phyloP scores from a whole-genome alignment of 441 rosid genomes.

The Pelargonium exstipulatum region DNA sequence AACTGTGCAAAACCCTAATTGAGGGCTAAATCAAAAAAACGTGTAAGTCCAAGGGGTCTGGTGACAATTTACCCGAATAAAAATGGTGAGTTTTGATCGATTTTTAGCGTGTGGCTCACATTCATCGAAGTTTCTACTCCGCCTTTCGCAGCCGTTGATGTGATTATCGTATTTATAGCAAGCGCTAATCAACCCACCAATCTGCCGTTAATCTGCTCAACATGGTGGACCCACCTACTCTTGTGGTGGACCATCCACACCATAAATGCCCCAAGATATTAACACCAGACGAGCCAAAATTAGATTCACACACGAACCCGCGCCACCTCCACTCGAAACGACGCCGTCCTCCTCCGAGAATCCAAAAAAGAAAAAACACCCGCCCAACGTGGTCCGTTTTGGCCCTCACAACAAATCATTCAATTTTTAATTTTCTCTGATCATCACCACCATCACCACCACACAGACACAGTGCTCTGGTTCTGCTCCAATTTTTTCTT shows the following conservation, averaged over 20 bases:
- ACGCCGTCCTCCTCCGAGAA: not conserved
- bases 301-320: not conserved
- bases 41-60: too few species aligned
- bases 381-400: conserved; percentile 35
- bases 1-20: too few species aligned
- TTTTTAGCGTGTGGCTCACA: not conserved
- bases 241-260: not conserved
- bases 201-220: not conserved
- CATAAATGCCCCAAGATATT: not conserved
- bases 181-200: not conserved
- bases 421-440: not conserved
- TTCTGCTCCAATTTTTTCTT: not conserved
- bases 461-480: not conserved
- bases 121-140: not conserved
- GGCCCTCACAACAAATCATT: conserved; percentile 28
- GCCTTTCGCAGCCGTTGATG: not conserved
- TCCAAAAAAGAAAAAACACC: conserved; percentile 6
- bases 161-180: not conserved
- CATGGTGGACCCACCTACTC: not conserved
- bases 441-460: too few species aligned
- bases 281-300: not conserved
- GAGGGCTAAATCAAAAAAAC: too few species aligned
- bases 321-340: not conserved
- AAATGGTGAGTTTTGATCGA: too few species aligned
- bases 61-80: too few species aligned